Conservation (phyloP, 2,329 filamentous ascomycete species). For the Hymenoscyphus salicellus region DNA sequence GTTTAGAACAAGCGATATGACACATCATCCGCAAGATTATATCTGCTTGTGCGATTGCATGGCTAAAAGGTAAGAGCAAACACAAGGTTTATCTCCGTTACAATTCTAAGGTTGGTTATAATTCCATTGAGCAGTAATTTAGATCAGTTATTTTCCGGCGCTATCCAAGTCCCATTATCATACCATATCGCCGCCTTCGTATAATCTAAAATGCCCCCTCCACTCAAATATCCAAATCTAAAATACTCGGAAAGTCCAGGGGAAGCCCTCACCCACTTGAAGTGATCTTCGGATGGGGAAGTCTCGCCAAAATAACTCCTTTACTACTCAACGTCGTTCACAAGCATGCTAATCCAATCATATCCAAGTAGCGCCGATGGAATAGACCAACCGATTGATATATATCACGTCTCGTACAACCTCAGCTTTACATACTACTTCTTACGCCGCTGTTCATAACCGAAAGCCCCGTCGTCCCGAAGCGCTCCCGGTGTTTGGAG, state of each 20-base stretch:
- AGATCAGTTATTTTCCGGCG: background rate
- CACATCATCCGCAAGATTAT: too few relatives aligned
- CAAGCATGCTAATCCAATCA: slow-evolving; percentile 76
- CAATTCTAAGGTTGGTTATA: background rate
- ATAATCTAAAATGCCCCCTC: slow-evolving; percentile 64
- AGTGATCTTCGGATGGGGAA: slow-evolving; percentile 43
- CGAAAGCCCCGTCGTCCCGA: background rate
- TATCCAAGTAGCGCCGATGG: slow-evolving; percentile 69
- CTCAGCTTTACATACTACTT: too few relatives aligned
- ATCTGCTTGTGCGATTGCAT: too few relatives aligned
- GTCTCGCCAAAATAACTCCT: slow-evolving; percentile 62
- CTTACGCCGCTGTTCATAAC: too few relatives aligned
- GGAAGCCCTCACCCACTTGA: slow-evolving; percentile 56
- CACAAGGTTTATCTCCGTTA: background rate
- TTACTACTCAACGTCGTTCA: slow-evolving; percentile 83
- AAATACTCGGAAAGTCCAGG: slow-evolving; percentile 65
- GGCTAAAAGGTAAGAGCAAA: too few relatives aligned
- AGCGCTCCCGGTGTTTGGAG: background rate
- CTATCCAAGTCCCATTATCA: slow-evolving; percentile 58
- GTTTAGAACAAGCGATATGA: too few relatives aligned
- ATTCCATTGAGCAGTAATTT: background rate
- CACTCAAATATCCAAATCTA: slow-evolving; percentile 70
- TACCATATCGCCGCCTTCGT: slow-evolving; percentile 73
- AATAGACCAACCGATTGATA: slow-evolving; percentile 61
- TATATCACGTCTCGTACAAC: too few relatives aligned